Evolutionary conservation across 192 early-diverging fungal species (phyloP).

Genomic region (Coemansia sp.): DNA sequence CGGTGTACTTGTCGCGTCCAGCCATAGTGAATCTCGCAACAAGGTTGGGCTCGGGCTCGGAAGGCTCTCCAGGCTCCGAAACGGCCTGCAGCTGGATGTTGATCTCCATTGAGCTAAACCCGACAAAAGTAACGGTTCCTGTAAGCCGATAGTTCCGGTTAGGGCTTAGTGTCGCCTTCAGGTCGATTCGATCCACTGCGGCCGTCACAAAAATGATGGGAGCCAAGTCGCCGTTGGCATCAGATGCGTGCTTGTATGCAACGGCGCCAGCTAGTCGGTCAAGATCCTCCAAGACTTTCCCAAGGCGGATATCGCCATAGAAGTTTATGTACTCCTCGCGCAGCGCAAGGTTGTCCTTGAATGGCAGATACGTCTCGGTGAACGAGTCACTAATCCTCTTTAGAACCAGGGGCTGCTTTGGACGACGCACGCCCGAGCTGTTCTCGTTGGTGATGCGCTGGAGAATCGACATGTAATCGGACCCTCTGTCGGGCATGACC

Average conservation of each 20-base stretch:
- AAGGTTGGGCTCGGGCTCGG: constrained; percentile 61
- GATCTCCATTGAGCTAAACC: constrained; percentile 87
- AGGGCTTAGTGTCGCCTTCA: constrained; percentile 61
- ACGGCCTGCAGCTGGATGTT: constrained; percentile 66
- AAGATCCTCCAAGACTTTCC: constrained; percentile 83
- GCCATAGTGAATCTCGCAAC: constrained; percentile 89
- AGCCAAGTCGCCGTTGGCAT: constrained; percentile 51
- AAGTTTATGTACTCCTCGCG: constrained; percentile 79
- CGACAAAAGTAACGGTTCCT: constrained; percentile 83
- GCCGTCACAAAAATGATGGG: constrained; percentile 84
- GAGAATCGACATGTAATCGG: constrained; percentile 51
- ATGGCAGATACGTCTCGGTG: constrained; percentile 74
- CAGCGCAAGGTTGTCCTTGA: constrained; percentile 69
- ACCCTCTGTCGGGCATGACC: constrained; percentile 46
- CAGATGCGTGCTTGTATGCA: constrained; percentile 73
- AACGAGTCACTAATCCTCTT: constrained; percentile 72
- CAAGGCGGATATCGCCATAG: constrained; percentile 72
- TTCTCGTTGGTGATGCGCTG: constrained; percentile 49
- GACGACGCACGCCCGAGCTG: constrained; percentile 22
- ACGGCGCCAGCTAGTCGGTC: constrained; percentile 84
- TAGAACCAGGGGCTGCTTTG: constrained; percentile 50
- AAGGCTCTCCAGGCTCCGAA: constrained; percentile 23
- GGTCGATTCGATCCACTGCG: constrained; percentile 81
- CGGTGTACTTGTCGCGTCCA: constrained; percentile 67
- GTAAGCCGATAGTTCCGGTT: constrained; percentile 72